These are phyloP conservation scores for Acanthamoeba culbertsoni DNA, from an alignment of 208 protist species.

Conservation along the genomic window DNA sequence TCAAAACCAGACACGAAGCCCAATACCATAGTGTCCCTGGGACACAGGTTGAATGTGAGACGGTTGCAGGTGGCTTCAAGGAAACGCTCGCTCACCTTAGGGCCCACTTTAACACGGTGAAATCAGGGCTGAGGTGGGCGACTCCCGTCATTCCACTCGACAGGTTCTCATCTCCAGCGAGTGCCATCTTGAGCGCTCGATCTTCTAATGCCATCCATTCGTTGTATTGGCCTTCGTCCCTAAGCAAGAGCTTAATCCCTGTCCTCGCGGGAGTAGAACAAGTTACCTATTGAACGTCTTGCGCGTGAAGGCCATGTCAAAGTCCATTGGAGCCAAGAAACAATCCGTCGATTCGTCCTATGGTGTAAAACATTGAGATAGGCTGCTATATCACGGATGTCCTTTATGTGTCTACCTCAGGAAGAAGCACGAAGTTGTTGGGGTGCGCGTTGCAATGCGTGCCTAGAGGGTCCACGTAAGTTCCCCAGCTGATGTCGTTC, in stretches of 20 bases:
- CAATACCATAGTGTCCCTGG: conserved; percentile 14
- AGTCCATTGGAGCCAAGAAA: conserved; percentile 68
- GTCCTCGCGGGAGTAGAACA: not conserved
- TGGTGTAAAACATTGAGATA: no score
- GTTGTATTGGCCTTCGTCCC: conserved; percentile 50
- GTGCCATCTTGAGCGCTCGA: conserved; percentile 54
- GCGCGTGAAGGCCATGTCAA: conserved; percentile 68
- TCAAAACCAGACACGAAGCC: conserved; percentile 44
- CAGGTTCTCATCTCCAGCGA: conserved; percentile 60
- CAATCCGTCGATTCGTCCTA: not conserved
- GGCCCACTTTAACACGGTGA: conserved; percentile 53
- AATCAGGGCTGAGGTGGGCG: not conserved
- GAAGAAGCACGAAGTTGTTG: conserved; percentile 70
- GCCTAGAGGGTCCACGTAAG: conserved; percentile 61
- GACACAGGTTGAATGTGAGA: not conserved
- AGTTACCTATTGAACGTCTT: not conserved
- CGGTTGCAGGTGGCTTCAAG: not conserved
- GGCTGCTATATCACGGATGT: no score
- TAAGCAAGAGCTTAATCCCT: not conserved
- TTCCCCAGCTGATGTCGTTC: conserved; percentile 68
- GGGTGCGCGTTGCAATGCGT: conserved; percentile 66
- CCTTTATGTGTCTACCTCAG: not conserved
- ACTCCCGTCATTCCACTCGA: conserved; percentile 48
- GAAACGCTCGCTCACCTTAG: not conserved
- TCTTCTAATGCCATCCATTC: conserved; percentile 60